These are phyloP conservation scores for Leccinum longicurvipes DNA, from an alignment of 768 basidiomycete genomes.

Conservation along the genomic window DNA sequence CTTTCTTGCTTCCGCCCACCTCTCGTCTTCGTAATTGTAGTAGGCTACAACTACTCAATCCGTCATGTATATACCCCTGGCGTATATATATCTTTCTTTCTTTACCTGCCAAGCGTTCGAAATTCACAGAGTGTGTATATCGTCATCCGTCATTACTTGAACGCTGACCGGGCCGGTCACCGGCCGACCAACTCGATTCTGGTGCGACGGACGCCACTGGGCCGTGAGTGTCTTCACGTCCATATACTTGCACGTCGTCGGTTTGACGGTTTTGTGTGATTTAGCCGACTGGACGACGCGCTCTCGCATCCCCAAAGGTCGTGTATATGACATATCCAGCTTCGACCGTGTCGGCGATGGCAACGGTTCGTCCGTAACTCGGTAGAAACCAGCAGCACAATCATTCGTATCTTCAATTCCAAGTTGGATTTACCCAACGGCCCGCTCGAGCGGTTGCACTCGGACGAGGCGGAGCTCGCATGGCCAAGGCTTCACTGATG, in stretches of 20 bases:
- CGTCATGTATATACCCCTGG: too few relatives aligned
- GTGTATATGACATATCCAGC: not conserved
- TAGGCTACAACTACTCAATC: too few relatives aligned
- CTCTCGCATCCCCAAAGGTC: not conserved
- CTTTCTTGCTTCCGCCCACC: too few relatives aligned
- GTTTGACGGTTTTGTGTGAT: not conserved
- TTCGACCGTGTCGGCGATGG: not conserved
- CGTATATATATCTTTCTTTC: too few relatives aligned
- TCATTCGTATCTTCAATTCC: not conserved
- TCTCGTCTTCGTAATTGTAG: too few relatives aligned
- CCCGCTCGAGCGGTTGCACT: not conserved
- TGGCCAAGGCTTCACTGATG: not conserved
- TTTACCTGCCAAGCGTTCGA: too few relatives aligned
- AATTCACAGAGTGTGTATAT: not conserved
- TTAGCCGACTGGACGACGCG: not conserved
- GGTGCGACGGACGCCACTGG: not conserved
- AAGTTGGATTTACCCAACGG: not conserved
- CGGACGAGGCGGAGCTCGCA: not conserved
- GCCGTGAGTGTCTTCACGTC: not conserved
- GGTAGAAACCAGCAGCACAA: not conserved
- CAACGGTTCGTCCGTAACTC: not conserved
- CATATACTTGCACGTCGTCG: not conserved
- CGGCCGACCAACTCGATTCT: not conserved
- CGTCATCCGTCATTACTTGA: not conserved
- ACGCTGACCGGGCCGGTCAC: not conserved